Conservation (phyloP, 225 moss, liverwort and hornwort genomes). For the Asterella californica region DNA sequence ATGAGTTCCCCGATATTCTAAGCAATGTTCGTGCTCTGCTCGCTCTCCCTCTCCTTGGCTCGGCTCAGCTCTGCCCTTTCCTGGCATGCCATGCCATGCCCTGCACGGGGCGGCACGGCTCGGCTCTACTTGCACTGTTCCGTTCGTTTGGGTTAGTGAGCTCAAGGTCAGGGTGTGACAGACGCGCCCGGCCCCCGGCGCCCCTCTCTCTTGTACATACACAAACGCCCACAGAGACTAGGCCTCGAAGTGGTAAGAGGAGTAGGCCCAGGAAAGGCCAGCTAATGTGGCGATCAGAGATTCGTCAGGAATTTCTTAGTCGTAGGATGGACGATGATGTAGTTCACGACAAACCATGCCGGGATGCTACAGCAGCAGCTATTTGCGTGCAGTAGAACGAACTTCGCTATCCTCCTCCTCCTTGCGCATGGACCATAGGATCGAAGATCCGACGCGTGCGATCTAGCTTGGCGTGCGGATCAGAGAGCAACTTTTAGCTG, state of each 20-base stretch:
- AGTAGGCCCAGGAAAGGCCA: not conserved
- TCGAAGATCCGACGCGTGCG: not conserved
- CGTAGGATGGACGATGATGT: not conserved
- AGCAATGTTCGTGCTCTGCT: not conserved
- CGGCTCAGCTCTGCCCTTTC: not conserved
- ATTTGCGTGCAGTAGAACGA: not conserved
- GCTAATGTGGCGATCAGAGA: constrained; percentile 6
- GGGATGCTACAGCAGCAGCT: not conserved
- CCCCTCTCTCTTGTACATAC: not conserved
- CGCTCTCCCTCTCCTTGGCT: not conserved
- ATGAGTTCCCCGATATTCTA: not conserved
- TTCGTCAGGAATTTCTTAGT: not conserved
- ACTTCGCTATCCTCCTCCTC: not conserved
- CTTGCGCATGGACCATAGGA: not conserved
- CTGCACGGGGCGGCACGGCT: too few species aligned
- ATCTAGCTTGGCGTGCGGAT: not conserved
- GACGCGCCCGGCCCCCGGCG: not conserved
- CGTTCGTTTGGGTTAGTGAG: not conserved
- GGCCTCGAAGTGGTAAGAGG: not conserved
- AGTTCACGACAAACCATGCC: constrained; percentile 3
- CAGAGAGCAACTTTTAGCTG: not conserved
- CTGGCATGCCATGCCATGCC: not conserved
- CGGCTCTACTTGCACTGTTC: too few species aligned
- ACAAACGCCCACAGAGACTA: not conserved
- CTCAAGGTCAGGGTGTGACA: not conserved